Base-by-base conservation (phyloP, 345 rosid genomes). In the Pugionium dolabratum region DNA sequence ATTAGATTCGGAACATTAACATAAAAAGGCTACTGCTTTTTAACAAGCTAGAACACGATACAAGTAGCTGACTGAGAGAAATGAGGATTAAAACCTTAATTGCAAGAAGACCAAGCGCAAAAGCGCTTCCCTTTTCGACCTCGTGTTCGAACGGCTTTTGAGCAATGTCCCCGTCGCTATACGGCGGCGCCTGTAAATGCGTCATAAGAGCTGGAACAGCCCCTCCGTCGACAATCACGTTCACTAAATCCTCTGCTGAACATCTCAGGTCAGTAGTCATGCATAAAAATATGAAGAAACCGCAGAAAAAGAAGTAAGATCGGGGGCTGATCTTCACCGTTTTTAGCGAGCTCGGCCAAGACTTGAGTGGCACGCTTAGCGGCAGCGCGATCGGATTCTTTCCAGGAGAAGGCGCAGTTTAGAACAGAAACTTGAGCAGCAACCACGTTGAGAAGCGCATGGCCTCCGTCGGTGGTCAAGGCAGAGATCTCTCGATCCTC, bases 61-160 rank as follows among this genome's bases (percentile, higher is more conserved):
- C 42, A 54, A 59, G 52, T 27, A 33, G 36, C 30, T 8, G 9
- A 10, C 0, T 8, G 5, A 64, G 53, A 32, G 39, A 44, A 66
- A 18, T 29, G 32, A 53, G 18, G 40, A 64, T 50, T 35, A 55
- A 42, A 49, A 86, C 99, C 99, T 95, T 95, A 30, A 95, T 87
- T 4, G 99, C 97, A 29, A 95, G 97, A 64, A 91, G 89, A 29
- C 99, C 99, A 40, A 95, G 81, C 4, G 97, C 97, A 59, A 88
- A 91, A 9, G 99, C 99, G 68, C 99, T 85, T 75, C 93, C 96
- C 78, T 95, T 95, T 88, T 95, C 99, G 2, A 91, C 96, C 73
- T 95, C 99, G 9, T 95, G 99, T 76, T 95, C 96, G 47, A 78
- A 91, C 59, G 96, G 97, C 82, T 71, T 91, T 7, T 69, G 48